Evolutionary conservation across 129 eudicot genomes (phyloP), one percentile per base, ranked within the genome.

Genomic region (Deinandra increscens): DNA sequence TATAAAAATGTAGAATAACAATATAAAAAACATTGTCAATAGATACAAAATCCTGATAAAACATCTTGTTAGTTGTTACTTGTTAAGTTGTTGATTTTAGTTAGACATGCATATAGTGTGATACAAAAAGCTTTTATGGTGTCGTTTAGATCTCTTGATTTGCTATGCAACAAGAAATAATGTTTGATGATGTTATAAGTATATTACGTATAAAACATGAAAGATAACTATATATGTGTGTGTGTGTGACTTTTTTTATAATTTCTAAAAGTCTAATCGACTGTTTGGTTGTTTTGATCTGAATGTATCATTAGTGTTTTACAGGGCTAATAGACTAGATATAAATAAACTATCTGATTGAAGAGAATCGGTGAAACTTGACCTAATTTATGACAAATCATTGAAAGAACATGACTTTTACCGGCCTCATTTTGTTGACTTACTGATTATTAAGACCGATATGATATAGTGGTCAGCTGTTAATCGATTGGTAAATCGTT

Each of bases 81-180:
- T 26, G 31, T 26, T 26, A 26, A 26, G 31, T 36, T 36, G 39
- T 26, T 56, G 9, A 56, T 56, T 56, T 14, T 56, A 56, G 63
- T 56, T 56, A 56, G 63, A 26, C 63, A 56, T 56, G 63, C 63
- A 29, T 56, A 56, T 19, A 10, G 39, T 56, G 63, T 56, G 63
- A 56, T 29, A 56, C 4, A 1, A 56, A 26, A 29, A 13, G 19
- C 38, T 23, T 55, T 56, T 23, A 26, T 56, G 15, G 61, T 55
- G 34, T 22, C 61, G 37, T 23, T 26, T 56, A 10, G 38, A 39
- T 26, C 19, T 56, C 63, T 12, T 56, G 26, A 11, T 37, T 5
- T 56, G 1, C 3, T 1, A 9, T 1, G 9, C 2, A 55, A 55
- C 37, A 26, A 22, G 61, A 23, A 56, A 56, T 18, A 13, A 12